These are phyloP conservation scores for Linum trigynum DNA, from an alignment of 345 rosid species.

Conservation along the genomic window DNA sequence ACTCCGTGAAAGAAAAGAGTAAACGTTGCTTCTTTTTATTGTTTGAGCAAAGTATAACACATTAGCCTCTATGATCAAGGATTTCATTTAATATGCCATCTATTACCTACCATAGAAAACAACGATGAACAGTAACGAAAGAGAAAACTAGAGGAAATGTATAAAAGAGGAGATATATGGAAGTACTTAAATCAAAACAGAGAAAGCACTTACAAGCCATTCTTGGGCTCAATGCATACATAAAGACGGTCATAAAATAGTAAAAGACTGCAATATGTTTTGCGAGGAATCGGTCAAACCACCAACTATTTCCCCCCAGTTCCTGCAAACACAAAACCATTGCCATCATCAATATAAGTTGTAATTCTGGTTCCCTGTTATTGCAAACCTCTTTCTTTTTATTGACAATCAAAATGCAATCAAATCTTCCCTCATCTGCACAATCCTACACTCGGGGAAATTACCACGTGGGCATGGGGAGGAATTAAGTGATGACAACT, in stretches of 20 bases:
- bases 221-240: constrained; percentile 89
- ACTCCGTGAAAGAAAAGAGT: too few relatives aligned
- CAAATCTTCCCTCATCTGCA: not conserved
- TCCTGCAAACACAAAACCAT: constrained; percentile 47
- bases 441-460: not conserved
- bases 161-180: not conserved
- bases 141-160: not conserved
- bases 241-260: constrained; percentile 76
- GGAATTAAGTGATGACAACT: not conserved
- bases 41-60: too few relatives aligned
- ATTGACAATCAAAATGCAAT: not conserved
- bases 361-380: not conserved
- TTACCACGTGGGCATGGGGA: not conserved
- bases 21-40: too few relatives aligned
- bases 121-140: too few relatives aligned
- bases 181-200: constrained; percentile 3
- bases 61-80: too few relatives aligned
- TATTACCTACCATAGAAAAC: too few relatives aligned
- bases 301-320: constrained; percentile 90
- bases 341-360: constrained; percentile 5
- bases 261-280: constrained; percentile 70
- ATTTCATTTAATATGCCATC: too few relatives aligned
- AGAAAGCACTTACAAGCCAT: constrained; percentile 78
- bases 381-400: not conserved
- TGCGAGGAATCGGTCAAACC: constrained; percentile 91